Base-by-base conservation (phyloP, 163 green algal species). In the Scenedesmus sp. region DNA sequence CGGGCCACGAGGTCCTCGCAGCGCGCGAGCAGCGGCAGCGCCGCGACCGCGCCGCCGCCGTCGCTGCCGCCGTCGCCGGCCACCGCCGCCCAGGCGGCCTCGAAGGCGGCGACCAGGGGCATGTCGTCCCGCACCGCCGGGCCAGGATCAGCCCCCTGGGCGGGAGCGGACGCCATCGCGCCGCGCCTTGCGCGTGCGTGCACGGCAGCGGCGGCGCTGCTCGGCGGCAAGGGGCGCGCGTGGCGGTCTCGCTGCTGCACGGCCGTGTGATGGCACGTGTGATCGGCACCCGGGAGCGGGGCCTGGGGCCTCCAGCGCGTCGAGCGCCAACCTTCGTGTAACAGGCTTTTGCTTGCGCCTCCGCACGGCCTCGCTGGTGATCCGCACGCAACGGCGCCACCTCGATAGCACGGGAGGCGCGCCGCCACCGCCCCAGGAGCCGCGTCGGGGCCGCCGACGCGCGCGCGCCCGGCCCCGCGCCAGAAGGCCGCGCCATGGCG, bases 1-100 rank as follows among this genome's bases (percentile, higher is more conserved):
- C 65, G 26, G 10, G 89, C 79, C 13, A 89, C 80, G 18, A 81
- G 15, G 0, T 18, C 15, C 7, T 85, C 60, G 3, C 63, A 77
- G 13, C 67, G 53, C 3, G 20, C n/a, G 48, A 92, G 77, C 44
- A 73, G 26, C 20, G 48, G 20, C 14, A 75, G 36, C 1, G 39
- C 58, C 20, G 60, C 31, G 26, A n/a, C 24, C 42, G 24, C 26
- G 67, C n/a, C n/a, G n/a, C n/a, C n/a, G n/a, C n/a, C n/a, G n/a
- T n/a, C n/a, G n/a, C n/a, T n/a, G n/a, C n/a, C n/a, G n/a, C n/a
- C n/a, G n/a, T n/a, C 28, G 13, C 18, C 50, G 24, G 58, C 44
- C 20, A 63, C 3, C 29, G 51, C 26, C 44, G 29, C 6, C 9
- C 22, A 18, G 11, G 42, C 56, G 17, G 39, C 22, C 24, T 69